A percentile compares a stretch with the other conserved stretches of the same genome.
Conservation (phyloP, 148 eudicot genomes). For the Suaeda aralocaspica region DNA sequence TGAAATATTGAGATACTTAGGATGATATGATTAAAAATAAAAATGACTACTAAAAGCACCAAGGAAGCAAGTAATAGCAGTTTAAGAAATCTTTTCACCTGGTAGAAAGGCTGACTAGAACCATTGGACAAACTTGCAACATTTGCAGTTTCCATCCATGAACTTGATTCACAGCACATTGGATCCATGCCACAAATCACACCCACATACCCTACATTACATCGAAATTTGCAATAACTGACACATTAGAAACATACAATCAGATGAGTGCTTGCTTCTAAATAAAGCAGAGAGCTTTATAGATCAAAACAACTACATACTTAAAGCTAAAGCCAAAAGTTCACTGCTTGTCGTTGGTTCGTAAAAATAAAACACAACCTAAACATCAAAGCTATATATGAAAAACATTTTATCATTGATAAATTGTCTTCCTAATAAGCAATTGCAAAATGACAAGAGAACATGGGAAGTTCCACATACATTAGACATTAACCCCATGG, state of each 20-base stretch:
- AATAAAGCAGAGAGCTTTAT: background rate
- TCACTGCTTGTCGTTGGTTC: background rate
- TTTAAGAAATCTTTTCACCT: conserved; percentile 38
- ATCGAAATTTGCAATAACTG: background rate
- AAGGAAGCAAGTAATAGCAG: background rate
- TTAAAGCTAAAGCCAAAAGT: background rate
- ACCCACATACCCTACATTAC: conserved; percentile 66
- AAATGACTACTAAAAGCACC: background rate
- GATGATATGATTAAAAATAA: background rate
- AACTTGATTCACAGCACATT: conserved; percentile 83
- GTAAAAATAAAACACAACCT: background rate
- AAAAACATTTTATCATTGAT: background rate
- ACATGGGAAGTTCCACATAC: too few species aligned
- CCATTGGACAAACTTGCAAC: conserved; percentile 68
- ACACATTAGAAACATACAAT: background rate
- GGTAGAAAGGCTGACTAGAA: conserved; percentile 90
- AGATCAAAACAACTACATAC: background rate
- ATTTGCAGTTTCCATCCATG: conserved; percentile 87
- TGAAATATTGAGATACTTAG: conserved; percentile 10
- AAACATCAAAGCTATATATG: background rate
- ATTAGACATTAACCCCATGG: too few species aligned
- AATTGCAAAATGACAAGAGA: too few species aligned
- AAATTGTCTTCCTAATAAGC: too few species aligned
- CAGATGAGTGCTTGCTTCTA: background rate
- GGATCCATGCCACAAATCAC: conserved; percentile 99